A percentile compares a stretch with the other conserved stretches of the same genome.
These are phyloP conservation scores for Cucumis hystrix DNA, from an alignment of 306 rosid species.

Conservation along the genomic window DNA sequence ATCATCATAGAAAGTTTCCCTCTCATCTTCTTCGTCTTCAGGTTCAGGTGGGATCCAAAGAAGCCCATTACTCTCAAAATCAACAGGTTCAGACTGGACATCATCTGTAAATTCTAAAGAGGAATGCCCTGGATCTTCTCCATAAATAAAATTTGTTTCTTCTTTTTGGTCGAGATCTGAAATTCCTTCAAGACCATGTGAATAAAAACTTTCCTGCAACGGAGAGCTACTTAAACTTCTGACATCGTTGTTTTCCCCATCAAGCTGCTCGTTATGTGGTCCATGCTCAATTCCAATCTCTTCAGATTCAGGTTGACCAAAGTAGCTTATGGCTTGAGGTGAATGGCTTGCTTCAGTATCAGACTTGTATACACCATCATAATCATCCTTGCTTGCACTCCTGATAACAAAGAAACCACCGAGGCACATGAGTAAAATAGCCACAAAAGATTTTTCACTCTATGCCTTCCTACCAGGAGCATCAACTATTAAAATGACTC, in stretches of 20 bases:
- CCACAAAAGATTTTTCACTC: neutral
- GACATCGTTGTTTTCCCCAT: slow-evolving; percentile 20
- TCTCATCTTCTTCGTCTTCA: slow-evolving; percentile 87
- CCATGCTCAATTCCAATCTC: slow-evolving; percentile 37
- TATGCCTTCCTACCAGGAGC: neutral
- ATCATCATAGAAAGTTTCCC: slow-evolving; percentile 57
- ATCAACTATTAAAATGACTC: neutral
- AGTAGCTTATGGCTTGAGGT: slow-evolving; percentile 42
- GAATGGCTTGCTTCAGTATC: slow-evolving; percentile 42
- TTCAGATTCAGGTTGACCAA: slow-evolving; percentile 44
- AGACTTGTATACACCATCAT: slow-evolving; percentile 36
- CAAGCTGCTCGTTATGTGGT: slow-evolving; percentile 37
- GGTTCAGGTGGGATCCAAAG: slow-evolving; percentile 99
- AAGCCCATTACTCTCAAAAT: slow-evolving; percentile 85
- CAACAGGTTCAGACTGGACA: slow-evolving; percentile 66
- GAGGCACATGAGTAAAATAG: slow-evolving; percentile 14
- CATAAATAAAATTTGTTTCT: slow-evolving; percentile 17
- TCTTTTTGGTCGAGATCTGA: slow-evolving; percentile 12
- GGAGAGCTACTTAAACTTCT: slow-evolving; percentile 32
- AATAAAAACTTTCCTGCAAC: slow-evolving; percentile 23
- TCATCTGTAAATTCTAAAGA: slow-evolving; percentile 41
- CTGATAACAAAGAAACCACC: slow-evolving; percentile 32
- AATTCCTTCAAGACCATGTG: slow-evolving; percentile 12
- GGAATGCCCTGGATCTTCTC: slow-evolving; percentile 36
- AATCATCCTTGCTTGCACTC: slow-evolving; percentile 45